Evolutionary conservation across 495 filamentous ascomycete species (phyloP).

Genomic region (Aspergillus conjunctus): DNA sequence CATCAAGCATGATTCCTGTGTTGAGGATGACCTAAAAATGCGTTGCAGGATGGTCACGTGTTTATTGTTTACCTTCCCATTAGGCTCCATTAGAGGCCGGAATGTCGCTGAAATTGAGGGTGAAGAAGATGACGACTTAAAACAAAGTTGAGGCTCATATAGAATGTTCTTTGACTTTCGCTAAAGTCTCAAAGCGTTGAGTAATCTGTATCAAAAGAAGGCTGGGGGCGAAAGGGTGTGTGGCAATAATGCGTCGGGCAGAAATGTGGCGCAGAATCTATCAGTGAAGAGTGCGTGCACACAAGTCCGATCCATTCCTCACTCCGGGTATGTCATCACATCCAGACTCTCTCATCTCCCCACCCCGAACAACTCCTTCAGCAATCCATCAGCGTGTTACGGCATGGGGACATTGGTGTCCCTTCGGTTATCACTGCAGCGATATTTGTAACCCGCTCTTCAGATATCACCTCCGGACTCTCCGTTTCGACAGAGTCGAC

Average conservation of each 20-base stretch:
- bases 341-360: slow-evolving; percentile 6
- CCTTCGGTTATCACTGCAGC: slow-evolving; percentile 22
- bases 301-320: neutral
- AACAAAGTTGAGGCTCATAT: neutral
- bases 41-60: no score
- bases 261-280: neutral
- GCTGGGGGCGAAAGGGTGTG: neutral
- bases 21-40: no score
- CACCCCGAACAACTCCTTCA: neutral
- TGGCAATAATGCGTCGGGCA: neutral
- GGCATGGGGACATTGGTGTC: slow-evolving; percentile 33
- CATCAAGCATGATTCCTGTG: no score
- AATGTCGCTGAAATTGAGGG: no score
- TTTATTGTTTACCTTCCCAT: no score
- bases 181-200: neutral
- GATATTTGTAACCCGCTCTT: slow-evolving; percentile 8
- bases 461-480: neutral
- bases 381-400: slow-evolving; percentile 21
- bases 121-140: no score
- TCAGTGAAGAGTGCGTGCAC: slow-evolving; percentile 2
- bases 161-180: neutral
- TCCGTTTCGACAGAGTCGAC: slow-evolving; percentile 21
- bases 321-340: slow-evolving; percentile 4
- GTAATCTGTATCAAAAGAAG: neutral
- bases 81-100: no score